Evolutionary conservation across 2,329 filamentous ascomycete genomes (phyloP), one percentile per base, ranked within the genome.

Genomic region (Zopfia rhizophila): DNA sequence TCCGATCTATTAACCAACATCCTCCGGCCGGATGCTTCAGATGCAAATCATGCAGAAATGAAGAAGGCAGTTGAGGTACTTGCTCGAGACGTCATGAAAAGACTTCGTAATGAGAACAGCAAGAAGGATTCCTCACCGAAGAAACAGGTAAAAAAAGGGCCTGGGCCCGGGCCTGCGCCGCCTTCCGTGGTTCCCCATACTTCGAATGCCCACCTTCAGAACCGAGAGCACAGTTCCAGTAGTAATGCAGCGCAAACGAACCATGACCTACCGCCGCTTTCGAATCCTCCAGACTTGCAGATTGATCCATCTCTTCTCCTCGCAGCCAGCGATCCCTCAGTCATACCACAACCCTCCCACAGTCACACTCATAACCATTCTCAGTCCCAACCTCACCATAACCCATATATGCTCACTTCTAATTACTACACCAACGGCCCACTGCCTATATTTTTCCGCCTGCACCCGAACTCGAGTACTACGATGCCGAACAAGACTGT

Each of bases 71-170:
- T 92, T 33, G 87, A 92, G 51, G 78, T 88, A 0, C 73, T 94
- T 3, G 88, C 87, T 39, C 81, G 85, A 38, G 89, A 93, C 69
- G 87, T 90, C 13, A 86, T 90, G 80, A 92, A 92, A 72, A 80
- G 90, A 35, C 78, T 88, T 40, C 82, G 87, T 24, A 87, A 90
- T 58, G 86, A 89, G 53, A 81, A 83, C 48, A 77, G 76, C 1
- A 83, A 82, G 55, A 77, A 79, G 43, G 75, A 84, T 58, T 73
- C 78, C 2, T 74, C 74, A 11, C 75, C 75, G 43, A 74, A 70
- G 64, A 76, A 73, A 56, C 61, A 69, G 31, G 32, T 56, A 19
- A 65, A 72, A 46, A 52, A 65, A 38, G 75, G 74, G 4, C 73
- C 74, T 4, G 74, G 74, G 1, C 74, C 76, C 0, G 74, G 72